Percentiles rank a stretch among this genome's conserved stretches.
phyloP scores from a whole-genome alignment of 176 grass and related monocot genomes.

The Carex cristatella region DNA sequence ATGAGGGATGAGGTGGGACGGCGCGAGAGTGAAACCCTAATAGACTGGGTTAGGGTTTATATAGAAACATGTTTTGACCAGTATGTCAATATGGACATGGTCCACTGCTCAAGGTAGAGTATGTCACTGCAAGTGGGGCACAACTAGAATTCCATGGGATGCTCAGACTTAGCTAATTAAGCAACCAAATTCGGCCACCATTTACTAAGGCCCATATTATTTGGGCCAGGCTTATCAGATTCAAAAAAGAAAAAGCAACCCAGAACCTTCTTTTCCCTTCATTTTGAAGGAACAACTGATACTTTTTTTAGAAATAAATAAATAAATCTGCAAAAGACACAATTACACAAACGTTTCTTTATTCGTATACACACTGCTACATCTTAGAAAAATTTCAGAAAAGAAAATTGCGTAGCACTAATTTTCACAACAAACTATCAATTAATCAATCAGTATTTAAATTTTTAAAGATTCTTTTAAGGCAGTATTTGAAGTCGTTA shows the following conservation, averaged over 20 bases:
- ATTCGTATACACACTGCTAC: neutral
- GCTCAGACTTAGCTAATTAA: neutral
- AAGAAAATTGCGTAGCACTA: neutral
- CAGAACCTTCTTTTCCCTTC: neutral
- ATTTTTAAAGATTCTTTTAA: too few relatives aligned
- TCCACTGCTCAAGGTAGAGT: neutral
- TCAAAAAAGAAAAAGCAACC: neutral
- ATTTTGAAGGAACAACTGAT: neutral
- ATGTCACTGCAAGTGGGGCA: neutral
- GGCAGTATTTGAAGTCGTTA: too few relatives aligned
- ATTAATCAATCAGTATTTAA: neutral
- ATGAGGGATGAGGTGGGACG: neutral
- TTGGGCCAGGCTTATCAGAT: neutral
- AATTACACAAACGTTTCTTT: neutral
- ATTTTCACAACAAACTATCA: neutral
- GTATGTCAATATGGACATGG: neutral
- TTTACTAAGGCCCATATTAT: neutral
- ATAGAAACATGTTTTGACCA: neutral
- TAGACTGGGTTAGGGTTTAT: neutral
- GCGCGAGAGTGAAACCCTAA: constrained; percentile 30
- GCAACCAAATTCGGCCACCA: neutral
- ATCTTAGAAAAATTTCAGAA: neutral
- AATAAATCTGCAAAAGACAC: neutral
- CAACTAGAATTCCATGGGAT: neutral
- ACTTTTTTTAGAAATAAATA: neutral